Base-by-base conservation (phyloP, 2,329 filamentous ascomycete genomes). In the Fusarium haematococcum region DNA sequence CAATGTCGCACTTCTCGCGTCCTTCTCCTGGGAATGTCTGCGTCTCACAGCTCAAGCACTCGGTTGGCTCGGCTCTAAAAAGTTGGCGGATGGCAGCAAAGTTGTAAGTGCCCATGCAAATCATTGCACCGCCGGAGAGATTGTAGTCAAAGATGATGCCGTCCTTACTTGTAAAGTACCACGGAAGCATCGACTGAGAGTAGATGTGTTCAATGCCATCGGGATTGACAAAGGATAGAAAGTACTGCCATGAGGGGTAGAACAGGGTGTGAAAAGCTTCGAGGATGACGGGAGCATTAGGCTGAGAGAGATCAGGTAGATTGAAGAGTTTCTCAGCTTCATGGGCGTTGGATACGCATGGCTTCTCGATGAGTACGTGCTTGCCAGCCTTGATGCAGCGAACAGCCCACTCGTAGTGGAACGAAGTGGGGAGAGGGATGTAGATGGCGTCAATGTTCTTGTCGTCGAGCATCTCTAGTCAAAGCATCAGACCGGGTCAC, bases 351-450 rank as follows among this genome's bases (percentile, higher is more conserved):
- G 39, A 37, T 16, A 45, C 39, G 25, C 35, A 32, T n/a, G 63
- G 63, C 52, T 65, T 65, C n/a, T 65, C 71, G 6, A 74, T 52
- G 9, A 70, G 50, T 7, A 70, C 69, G 70, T 88, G 86, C 69
- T 88, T 89, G n/a, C 85, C 85, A 5, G 84, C 84, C 13, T 78
- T 72, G 30, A 89, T 74, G 5, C 86, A 82, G 32, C 84, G 82
- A 8, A 86, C 71, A 18, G 86, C 83, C 85, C 86, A 89, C 75
- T 87, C 83, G 59, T 78, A 82, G 66, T 86, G 84, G 16, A 85
- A 75, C 10, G 81, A 80, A 58, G 83, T 83, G 7, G 86, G 85
- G 6, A 89, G 80, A 5, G 86, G 83, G 58, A 89, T 86, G 74
- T 88, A 89, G 23, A 89, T 83, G 23, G 83, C 85, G 50, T 87